phyloP scores from a whole-genome alignment of 805 yeast genomes.

The Saccharomycopsis fodiens region DNA sequence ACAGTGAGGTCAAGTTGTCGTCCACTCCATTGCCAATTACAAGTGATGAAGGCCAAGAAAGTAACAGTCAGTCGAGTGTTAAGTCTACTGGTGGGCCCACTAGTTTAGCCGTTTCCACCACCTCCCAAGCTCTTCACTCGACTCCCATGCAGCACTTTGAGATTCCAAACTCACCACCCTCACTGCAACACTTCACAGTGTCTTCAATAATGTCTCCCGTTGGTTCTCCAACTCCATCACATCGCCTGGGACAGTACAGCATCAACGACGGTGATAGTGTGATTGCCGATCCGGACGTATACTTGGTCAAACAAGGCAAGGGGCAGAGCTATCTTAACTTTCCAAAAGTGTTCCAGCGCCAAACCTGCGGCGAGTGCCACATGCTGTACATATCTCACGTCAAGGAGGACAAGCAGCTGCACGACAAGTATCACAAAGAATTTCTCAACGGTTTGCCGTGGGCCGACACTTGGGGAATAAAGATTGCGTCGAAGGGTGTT shows the following conservation, averaged over 20 bases:
- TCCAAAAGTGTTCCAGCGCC: not conserved
- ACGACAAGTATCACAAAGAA: slow-evolving; percentile 42
- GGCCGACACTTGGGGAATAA: slow-evolving; percentile 32
- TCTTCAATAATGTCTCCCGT: slow-evolving; percentile 14
- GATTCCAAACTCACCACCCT: slow-evolving; percentile 17
- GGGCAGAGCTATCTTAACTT: slow-evolving; percentile 5
- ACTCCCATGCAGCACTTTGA: slow-evolving; percentile 5
- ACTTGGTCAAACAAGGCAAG: not conserved
- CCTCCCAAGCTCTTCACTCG: no score
- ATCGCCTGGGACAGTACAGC: not conserved
- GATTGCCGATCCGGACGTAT: slow-evolving; percentile 17
- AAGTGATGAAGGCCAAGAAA: no score
- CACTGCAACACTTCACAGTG: slow-evolving; percentile 11
- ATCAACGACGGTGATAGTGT: slow-evolving; percentile 9
- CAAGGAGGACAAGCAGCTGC: slow-evolving; percentile 37
- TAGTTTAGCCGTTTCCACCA: no score
- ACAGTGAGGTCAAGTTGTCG: no score
- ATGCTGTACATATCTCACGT: slow-evolving; percentile 43
- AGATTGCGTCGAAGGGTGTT: slow-evolving; percentile 14
- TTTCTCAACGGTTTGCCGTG: slow-evolving; percentile 45
- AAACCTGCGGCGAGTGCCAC: slow-evolving; percentile 42
- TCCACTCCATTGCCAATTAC: no score
- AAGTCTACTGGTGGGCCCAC: no score
- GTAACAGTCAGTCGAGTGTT: no score
- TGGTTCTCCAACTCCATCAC: slow-evolving; percentile 11